Evolutionary conservation across 352 stramenopile species (phyloP), one percentile per base, ranked within the genome.

Genomic region (Pilasporangium apinafurcum): DNA sequence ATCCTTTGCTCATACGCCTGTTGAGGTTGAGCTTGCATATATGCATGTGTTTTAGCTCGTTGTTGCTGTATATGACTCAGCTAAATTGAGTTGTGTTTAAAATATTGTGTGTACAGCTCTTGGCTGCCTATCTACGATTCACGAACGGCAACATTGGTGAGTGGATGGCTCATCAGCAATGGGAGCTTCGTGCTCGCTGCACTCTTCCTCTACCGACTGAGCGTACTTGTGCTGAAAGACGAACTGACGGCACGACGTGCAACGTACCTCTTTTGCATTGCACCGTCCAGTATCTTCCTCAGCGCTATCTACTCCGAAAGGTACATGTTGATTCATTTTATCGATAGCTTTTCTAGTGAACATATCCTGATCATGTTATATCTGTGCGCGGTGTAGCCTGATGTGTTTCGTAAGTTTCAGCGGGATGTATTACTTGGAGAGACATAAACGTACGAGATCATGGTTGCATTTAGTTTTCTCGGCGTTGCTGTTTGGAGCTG

Each of bases 201-300:
- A 17, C 17, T 85, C 5, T 83, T 68, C 45, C 71, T 95, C 33
- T 91, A 92, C 29, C 58, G 65, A 0, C 59, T 95, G 39, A 64
- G 77, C 10, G 46, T 41, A 17, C 34, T 88, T 20, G 72, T 90
- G 32, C 49, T 88, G 16, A 33, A 47, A 29, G 59, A 84, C 39
- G 76, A 89, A 24, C 39, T 34, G 3, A 60, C 82, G 18, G 70
- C 77, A 0, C 55, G 68, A n/a, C 65, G 73, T 39, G 73, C 75
- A 5, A 76, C 76, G 30, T 83, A 80, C 51, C 63, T 93, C 43
- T 93, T 93, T 38, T 83, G 66, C 55, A 48, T 93, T 25, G 48
- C 68, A 6, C 81, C 81, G 0, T 89, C 81, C 16, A 80, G 71
- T 42, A 82, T 91, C 56, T 93, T 93, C 51, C 88, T 93, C 74